Evolutionary conservation across 2,329 filamentous ascomycete genomes (phyloP).

Genomic region (Erysiphe pisi): DNA sequence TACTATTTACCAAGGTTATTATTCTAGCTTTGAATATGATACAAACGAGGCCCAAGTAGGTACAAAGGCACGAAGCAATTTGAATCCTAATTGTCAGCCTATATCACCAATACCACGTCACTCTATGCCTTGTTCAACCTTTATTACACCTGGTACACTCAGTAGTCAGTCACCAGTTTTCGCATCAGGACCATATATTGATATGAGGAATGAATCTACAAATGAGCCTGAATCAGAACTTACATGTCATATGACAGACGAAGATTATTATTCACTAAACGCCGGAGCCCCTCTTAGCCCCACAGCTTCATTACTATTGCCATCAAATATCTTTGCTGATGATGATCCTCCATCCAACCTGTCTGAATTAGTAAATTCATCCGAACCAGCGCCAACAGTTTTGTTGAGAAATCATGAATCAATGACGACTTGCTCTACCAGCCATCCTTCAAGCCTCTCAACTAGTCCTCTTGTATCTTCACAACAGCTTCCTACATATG

Average conservation of each 20-base stretch:
- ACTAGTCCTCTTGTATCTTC: slow-evolving; percentile 54
- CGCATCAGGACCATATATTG: slow-evolving; percentile 43
- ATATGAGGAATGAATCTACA: slow-evolving; percentile 35
- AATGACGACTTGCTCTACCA: slow-evolving; percentile 52
- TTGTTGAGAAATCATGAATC: slow-evolving; percentile 41
- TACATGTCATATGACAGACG: slow-evolving; percentile 46
- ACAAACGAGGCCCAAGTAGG: slow-evolving; percentile 33
- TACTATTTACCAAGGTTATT: slow-evolving; percentile 36
- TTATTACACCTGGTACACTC: slow-evolving; percentile 39
- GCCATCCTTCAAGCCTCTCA: slow-evolving; percentile 46
- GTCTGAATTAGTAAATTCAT: slow-evolving; percentile 34
- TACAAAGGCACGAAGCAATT: slow-evolving; percentile 37
- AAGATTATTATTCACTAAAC: slow-evolving; percentile 50
- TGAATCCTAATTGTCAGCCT: slow-evolving; percentile 39
- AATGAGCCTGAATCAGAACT: slow-evolving; percentile 36
- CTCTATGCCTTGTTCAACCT: slow-evolving; percentile 36
- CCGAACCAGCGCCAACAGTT: slow-evolving; percentile 38
- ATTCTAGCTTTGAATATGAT: slow-evolving; percentile 37
- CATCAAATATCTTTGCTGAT: slow-evolving; percentile 54
- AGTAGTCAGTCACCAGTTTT: slow-evolving; percentile 42
- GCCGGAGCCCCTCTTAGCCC: slow-evolving; percentile 64
- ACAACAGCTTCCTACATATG: slow-evolving; percentile 47
- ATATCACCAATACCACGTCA: slow-evolving; percentile 35
- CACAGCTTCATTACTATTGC: slow-evolving; percentile 61
- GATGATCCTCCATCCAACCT: slow-evolving; percentile 45